Percentiles rank a stretch among this genome's conserved stretches.
These are phyloP conservation scores for Gentiana dahurica DNA, from an alignment of 257 asterid species.

Conservation along the genomic window DNA sequence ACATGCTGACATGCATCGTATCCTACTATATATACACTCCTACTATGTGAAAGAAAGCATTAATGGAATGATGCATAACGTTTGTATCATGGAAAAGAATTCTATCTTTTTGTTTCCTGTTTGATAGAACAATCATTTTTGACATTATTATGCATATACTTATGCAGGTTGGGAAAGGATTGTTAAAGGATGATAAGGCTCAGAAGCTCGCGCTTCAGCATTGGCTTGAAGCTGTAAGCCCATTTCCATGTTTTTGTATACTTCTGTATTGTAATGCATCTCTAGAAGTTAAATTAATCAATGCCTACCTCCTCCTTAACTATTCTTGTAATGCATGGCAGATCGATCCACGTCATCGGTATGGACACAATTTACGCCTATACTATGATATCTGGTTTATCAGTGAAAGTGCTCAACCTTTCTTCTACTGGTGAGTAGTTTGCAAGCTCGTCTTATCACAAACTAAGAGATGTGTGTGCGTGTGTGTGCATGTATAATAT, in stretches of 20 bases:
- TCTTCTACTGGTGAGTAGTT: slow-evolving; percentile 25
- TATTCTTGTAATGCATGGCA: slow-evolving; percentile 6
- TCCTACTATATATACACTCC: no score
- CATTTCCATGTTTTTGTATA: not conserved
- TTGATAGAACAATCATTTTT: slow-evolving; percentile 3
- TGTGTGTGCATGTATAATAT: no score
- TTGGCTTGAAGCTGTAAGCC: slow-evolving; percentile 97
- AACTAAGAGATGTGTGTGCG: not conserved
- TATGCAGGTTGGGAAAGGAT: slow-evolving; percentile 82
- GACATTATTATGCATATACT: slow-evolving; percentile 2
- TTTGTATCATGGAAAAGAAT: no score
- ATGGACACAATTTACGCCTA: slow-evolving; percentile 22
- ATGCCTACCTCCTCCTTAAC: slow-evolving; percentile 12
- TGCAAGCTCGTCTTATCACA: not conserved
- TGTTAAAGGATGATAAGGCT: slow-evolving; percentile 92
- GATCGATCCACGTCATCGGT: slow-evolving; percentile 24
- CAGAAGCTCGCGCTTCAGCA: slow-evolving; percentile 85
- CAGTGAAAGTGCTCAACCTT: slow-evolving; percentile 21
- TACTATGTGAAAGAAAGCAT: no score
- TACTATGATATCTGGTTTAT: slow-evolving; percentile 20
- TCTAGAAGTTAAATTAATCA: not conserved
- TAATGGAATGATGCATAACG: no score
- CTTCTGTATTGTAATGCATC: no score
- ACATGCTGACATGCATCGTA: no score
- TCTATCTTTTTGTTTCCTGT: no score